Conservation (phyloP, 345 rosid species). For the Jatropha curcas region DNA sequence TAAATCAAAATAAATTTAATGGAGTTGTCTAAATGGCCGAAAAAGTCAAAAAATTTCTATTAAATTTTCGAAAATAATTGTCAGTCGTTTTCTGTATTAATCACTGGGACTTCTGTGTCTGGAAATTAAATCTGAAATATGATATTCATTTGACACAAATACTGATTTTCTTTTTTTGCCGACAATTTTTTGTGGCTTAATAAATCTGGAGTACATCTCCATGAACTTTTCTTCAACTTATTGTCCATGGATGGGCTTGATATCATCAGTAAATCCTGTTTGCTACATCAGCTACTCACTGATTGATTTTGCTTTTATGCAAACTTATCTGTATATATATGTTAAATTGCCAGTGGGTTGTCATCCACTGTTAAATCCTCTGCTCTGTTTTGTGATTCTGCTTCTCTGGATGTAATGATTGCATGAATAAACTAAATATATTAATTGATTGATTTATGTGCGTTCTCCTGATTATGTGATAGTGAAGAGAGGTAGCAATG, state of each 20-base stretch:
- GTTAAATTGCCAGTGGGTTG: not conserved
- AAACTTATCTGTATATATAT: not conserved
- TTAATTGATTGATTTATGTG: not conserved
- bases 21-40: conserved; percentile 6
- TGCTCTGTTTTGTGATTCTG: not conserved
- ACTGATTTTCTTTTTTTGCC: no score
- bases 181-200: no score
- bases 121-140: not conserved
- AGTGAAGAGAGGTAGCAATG: not conserved
- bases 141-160: no score
- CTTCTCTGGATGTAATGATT: not conserved
- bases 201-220: no score
- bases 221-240: no score
- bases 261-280: not conserved
- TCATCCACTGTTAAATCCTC: not conserved
- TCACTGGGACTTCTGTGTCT: not conserved
- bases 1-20: not conserved
- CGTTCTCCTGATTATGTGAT: not conserved
- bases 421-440: not conserved
- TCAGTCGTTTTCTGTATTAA: not conserved
- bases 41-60: not conserved
- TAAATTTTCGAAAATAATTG: not conserved
- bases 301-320: not conserved
- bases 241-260: not conserved
- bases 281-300: not conserved